Evolutionary conservation across 2,329 filamentous ascomycete genomes (phyloP), one percentile per base, ranked within the genome.

Genomic region (Fonsecaea pedrosoi): DNA sequence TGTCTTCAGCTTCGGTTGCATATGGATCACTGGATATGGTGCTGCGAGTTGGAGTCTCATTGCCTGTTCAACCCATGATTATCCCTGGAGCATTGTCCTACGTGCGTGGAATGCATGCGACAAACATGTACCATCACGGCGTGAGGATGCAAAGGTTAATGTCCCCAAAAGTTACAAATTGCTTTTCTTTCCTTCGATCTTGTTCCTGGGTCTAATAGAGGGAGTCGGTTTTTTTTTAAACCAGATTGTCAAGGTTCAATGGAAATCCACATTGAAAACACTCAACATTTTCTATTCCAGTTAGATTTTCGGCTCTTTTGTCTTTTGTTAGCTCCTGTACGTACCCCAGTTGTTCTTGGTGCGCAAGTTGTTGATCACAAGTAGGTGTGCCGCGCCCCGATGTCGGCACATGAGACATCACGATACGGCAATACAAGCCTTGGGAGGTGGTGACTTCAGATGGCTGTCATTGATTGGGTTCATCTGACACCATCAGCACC

Each of bases 81-180:
- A 42, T 50, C 21, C n/a, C 30, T 50, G 9, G 40, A 45, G 57
- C n/a, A 32, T 15, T 35, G 32, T 15, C 48, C n/a, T 18, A 13
- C 32, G 59, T 54, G 40, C 48, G 10, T 32, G 32, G 30, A 10
- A 40, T 21, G 25, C 45, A 54, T 35, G 25, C 34, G 54, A 25
- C 25, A 25, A 37, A 30, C 40, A 54, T 32, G 30, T 32, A 32
- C 30, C 30, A 32, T 34, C 12, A 35, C 7, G 59, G 8, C 15
- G 35, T 38, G n/a, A 15, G 37, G 62, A 45, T 55, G 61, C 35
- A 15, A 38, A 62, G 62, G 58, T 60, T 64, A 59, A 64, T 58
- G 54, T 53, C 53, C n/a, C 5, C 21, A 67, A 67, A 67, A 62
- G 61, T 67, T 64, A 18, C 13, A 35, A 48, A 45, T 58, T 60